These are phyloP conservation scores for Hansfordia pulvinata DNA, from an alignment of 2,329 filamentous ascomycete genomes.

Conservation along the genomic window DNA sequence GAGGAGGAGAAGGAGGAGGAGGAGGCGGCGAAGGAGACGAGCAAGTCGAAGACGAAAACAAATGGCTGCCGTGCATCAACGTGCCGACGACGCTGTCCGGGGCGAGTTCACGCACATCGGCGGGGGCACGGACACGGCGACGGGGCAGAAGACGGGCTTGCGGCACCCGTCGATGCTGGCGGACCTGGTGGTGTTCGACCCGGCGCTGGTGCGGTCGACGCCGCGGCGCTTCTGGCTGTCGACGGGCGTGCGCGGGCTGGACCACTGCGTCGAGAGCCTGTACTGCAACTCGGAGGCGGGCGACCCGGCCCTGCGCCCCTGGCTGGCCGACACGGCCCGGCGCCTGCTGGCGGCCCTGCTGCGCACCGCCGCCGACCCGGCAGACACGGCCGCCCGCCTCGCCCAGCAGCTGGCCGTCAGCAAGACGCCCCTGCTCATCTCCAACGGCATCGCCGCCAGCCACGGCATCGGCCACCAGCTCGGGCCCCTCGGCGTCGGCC, in stretches of 20 bases:
- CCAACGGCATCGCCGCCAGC: slow-evolving; percentile 27
- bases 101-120: slow-evolving; percentile 20
- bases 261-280: slow-evolving; percentile 17
- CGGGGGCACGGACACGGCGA: slow-evolving; percentile 14
- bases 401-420: slow-evolving; percentile 35
- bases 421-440: slow-evolving; percentile 34
- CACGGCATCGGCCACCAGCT: slow-evolving; percentile 40
- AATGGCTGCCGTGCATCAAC: slow-evolving; percentile 18
- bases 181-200: slow-evolving; percentile 41
- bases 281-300: slow-evolving; percentile 8
- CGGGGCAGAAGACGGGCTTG: slow-evolving; percentile 15
- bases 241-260: slow-evolving; percentile 28
- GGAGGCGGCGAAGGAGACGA: too few species aligned
- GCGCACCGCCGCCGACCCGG: slow-evolving; percentile 21
- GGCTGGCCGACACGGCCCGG: slow-evolving; percentile 8
- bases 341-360: too few species aligned
- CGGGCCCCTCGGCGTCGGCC: slow-evolving; percentile 40
- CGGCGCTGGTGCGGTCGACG: slow-evolving; percentile 33
- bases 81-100: slow-evolving; percentile 22
- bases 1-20: too few species aligned
- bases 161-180: slow-evolving; percentile 24
- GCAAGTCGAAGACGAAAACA: too few species aligned
- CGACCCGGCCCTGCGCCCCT: slow-evolving; percentile 9
- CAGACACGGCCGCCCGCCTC: too few species aligned
- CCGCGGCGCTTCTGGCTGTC: slow-evolving; percentile 41